Base-by-base conservation (phyloP, 2,329 filamentous ascomycete genomes). In the Talaromyces sp. region DNA sequence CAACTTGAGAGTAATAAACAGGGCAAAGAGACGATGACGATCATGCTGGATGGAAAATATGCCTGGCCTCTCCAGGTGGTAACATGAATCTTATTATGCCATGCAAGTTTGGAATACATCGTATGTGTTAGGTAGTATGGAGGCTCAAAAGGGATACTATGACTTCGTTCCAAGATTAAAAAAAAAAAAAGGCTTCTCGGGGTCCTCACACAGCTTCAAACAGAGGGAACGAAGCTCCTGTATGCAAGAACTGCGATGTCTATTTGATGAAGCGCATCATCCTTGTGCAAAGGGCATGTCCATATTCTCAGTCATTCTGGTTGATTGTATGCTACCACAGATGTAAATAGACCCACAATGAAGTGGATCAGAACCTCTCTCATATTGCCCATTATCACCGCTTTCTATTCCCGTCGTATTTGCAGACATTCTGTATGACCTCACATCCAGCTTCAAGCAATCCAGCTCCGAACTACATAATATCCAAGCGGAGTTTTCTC, bases 211-310 rank as follows among this genome's bases (percentile, higher is more conserved):
- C n/a, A n/a, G n/a, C n/a, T n/a, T 52, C 49, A 41, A 54, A 54
- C 47, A 13, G 3, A n/a, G n/a, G n/a, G 46, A 57, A 59, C 33
- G 22, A 46, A 45, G 27, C 39, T 52, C 48, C 56, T 55, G 60
- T 65, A 50, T 49, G 51, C 11, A 44, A 49, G 83, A 86, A 86
- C 80, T 79, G 80, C 81, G 83, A 84, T 81, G 84, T 86, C 86
- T 88, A 86, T 88, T 87, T 87, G 85, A 84, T 86, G 84, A 81
- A 87, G 86, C 86, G 87, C 91, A 88, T 92, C 89, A 93, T 92
- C 89, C 89, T 93, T 93, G 89, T 85, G 83, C 82, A 85, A 82
- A 83, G 86, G 86, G 86, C 86, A 89, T 89, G 86, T 87, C 89
- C 88, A 87, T 87, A 83, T 87, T 87, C 84, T 87, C 83, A 86